Evolutionary conservation across 495 filamentous ascomycete species (phyloP), one percentile per base, ranked within the genome.

Genomic region (Stereocaulon alpinum): DNA sequence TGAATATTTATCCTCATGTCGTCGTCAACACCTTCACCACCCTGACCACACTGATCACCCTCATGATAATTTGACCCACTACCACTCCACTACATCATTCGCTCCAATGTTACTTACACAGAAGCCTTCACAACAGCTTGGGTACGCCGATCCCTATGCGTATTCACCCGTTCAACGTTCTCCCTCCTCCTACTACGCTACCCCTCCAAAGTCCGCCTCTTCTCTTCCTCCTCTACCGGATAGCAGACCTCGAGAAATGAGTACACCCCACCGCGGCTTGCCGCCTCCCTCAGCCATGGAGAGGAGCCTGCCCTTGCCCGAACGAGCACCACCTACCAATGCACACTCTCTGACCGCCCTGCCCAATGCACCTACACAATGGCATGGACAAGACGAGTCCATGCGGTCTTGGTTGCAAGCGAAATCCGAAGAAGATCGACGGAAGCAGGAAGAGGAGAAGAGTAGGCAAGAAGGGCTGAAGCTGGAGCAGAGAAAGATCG

Each of bases 391-490:
- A 40, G 90, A 96, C 62, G 86, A 92, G 40, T 80, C 86, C 22
- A 86, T 90, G 86, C 82, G 84, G 59, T 82, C 79, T 61, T 96
- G 88, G 89, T 76, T 95, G 3, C 69, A 79, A 50, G 87, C 90
- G 15, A 94, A 88, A 73, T 77, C 82, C 3, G 92, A 96, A 71
- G 92, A 96, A 63, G 89, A 93, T 60, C 82, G 81, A 61, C 82
- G 86, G 65, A 87, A 76, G 67, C 87, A 92, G 69, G 91, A 96
- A 70, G 88, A 93, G 70, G 87, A 95, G 70, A 88, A 80, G 75
- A 95, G 88, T 24, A 80, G 83, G 56, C 91, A 95, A 68, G 91
- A 92, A 69, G 74, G 76, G 24, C 73, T 86, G 34, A 79, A 82
- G 47, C 71, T 95, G 47, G 92, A 96, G 69, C 88, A 89, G 69